These are phyloP conservation scores for Mycena rebaudengoi DNA, from an alignment of 768 basidiomycete species.

Conservation along the genomic window DNA sequence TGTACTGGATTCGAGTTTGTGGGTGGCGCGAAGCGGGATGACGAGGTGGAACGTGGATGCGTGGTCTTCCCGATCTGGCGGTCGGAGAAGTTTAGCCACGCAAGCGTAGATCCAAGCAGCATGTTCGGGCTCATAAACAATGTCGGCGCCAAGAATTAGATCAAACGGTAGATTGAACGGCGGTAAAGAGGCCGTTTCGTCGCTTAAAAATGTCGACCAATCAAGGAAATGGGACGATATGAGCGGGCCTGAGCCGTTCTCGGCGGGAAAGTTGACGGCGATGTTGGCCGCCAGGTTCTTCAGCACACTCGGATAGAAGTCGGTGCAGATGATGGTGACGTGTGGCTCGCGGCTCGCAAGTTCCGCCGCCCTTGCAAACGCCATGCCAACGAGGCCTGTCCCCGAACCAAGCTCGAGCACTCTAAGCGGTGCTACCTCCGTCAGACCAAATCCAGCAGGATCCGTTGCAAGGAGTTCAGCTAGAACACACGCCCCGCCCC, in stretches of 20 bases:
- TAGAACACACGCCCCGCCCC: slow-evolving; percentile 86
- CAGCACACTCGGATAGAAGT: slow-evolving; percentile 80
- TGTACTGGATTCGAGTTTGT: slow-evolving; percentile 10
- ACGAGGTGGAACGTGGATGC: slow-evolving; percentile 15
- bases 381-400: slow-evolving; percentile 81
- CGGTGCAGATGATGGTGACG: slow-evolving; percentile 68
- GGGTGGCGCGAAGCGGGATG: slow-evolving; percentile 13
- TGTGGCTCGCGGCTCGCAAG: slow-evolving; percentile 4
- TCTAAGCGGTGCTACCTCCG: slow-evolving; percentile 37
- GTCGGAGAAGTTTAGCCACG: slow-evolving; percentile 56
- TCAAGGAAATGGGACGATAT: slow-evolving; percentile 55
- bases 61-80: not conserved
- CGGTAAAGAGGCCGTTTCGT: not conserved
- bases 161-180: slow-evolving; percentile 62
- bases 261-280: slow-evolving; percentile 56
- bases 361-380: slow-evolving; percentile 52
- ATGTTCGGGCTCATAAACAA: slow-evolving; percentile 79
- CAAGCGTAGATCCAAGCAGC: slow-evolving; percentile 75
- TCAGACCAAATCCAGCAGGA: slow-evolving; percentile 60
- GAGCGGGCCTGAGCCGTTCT: not conserved
- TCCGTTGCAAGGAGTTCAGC: slow-evolving; percentile 73
- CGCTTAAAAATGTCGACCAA: slow-evolving; percentile 57
- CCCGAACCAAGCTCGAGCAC: slow-evolving; percentile 87
- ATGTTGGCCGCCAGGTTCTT: slow-evolving; percentile 74
- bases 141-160: slow-evolving; percentile 82